These are phyloP conservation scores for bread wheat (Triticum aestivum) DNA, from an alignment of 176 grass and related monocot genomes.

Conservation along the genomic window IWGSC_CS_RefSeq_v2.1 NC_057808.1:240348597-240349096, in stretches of 20 bases:
- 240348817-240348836: conserved; percentile 13
- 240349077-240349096: neutral
- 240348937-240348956: neutral
- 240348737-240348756: neutral
- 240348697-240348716: neutral
- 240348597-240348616: neutral
- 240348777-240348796: neutral
- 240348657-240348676: conserved; percentile 14
- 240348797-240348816: conserved; percentile 20
- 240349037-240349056: neutral
- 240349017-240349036: neutral
- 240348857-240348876: conserved; percentile 15
- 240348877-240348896: conserved; percentile 10
- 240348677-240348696: neutral
- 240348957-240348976: conserved; percentile 24
- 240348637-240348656: neutral
- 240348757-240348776: neutral
- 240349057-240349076: neutral
- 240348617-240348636: neutral
- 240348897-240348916: conserved; percentile 18
- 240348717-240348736: conserved; percentile 11
- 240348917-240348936: neutral
- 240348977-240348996: conserved; percentile 1
- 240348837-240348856: conserved; percentile 1
- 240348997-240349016: conserved; percentile 17